These are phyloP conservation scores for Limonium bicolor DNA, from an alignment of 148 eudicot genomes.

Conservation along the genomic window DNA sequence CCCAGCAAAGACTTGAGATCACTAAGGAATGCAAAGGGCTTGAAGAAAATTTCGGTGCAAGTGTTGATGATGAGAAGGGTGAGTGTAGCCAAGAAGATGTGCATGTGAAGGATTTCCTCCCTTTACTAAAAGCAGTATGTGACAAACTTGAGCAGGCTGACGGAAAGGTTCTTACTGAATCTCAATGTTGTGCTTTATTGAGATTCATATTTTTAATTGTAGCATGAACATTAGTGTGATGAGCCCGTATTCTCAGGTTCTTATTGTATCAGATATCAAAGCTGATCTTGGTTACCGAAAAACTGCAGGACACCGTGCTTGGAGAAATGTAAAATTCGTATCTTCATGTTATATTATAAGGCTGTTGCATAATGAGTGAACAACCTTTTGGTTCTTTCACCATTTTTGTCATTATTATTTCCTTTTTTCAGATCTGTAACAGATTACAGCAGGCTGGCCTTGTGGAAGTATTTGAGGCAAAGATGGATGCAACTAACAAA, in stretches of 20 bases:
- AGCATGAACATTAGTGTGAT: not conserved
- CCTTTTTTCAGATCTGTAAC: slow-evolving; percentile 33
- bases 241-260: slow-evolving; percentile 34
- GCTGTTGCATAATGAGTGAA: not conserved
- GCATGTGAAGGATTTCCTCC: slow-evolving; percentile 64
- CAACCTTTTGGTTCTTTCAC: not conserved
- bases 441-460: slow-evolving; percentile 72
- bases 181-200: not conserved
- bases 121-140: slow-evolving; percentile 69
- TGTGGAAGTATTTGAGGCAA: slow-evolving; percentile 55
- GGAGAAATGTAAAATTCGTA: slow-evolving; percentile 67
- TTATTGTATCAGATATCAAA: slow-evolving; percentile 75
- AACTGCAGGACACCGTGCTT: slow-evolving; percentile 58
- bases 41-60: slow-evolving; percentile 24
- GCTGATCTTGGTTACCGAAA: slow-evolving; percentile 70
- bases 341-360: not conserved
- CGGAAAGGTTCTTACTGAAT: slow-evolving; percentile 40
- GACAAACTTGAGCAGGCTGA: slow-evolving; percentile 80
- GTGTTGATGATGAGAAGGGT: slow-evolving; percentile 15
- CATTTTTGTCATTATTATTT: slow-evolving; percentile 3
- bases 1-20: slow-evolving; percentile 86
- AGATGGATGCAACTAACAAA: slow-evolving; percentile 36
- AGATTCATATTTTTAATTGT: not conserved
- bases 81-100: slow-evolving; percentile 48
- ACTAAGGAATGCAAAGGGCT: slow-evolving; percentile 32